Base-by-base conservation (phyloP, 2,329 filamentous ascomycete genomes). In the Pseudocercospora musae region DNA sequence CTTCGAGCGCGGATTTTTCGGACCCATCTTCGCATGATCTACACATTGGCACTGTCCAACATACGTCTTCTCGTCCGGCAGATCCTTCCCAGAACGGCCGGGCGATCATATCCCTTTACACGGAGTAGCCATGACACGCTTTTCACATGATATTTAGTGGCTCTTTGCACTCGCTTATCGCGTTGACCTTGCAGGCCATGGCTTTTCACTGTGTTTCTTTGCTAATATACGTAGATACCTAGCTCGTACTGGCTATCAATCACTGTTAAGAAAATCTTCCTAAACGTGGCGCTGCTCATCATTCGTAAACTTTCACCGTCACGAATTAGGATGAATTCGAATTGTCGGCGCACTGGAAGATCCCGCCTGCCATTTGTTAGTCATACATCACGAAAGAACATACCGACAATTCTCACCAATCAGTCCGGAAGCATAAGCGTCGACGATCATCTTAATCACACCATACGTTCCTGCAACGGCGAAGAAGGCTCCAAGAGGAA, bases 381-480 rank as follows among this genome's bases (percentile, higher is more conserved):
- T 9, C 27, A 29, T 29, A 9, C 27, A 29, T 8, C 7, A 18
- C 10, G 25, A 7, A 21, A 23, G 13, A 4, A 21, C 25, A 53
- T 18, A 15, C 31, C 13, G 20, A 8, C 25, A 18, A 2, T 25
- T 60, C 64, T 62, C 55, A 70, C 77, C 77, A 60, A 83, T 82
- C 54, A 74, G 69, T 0, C 79, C 80, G 49, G 75, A 74, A 7
- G 76, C 78, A 69, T 84, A 85, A 0, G 82, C 81, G 59, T 81
- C 74, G 59, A 80, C 80, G 63, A 85, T 83, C 66, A 80, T 75
- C 60, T 80, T 75, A 20, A 84, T 77, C 2, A 82, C 79, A 33
- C 80, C 74, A 66, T 80, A 81, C 15, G 80, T 82, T 0, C 80
- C 81, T 0, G 78, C 81, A 40, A 81, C 73, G 4, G 77, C 72